Conservation (phyloP, 2,329 filamentous ascomycete genomes). For the Colletotrichum coccodes region DNA sequence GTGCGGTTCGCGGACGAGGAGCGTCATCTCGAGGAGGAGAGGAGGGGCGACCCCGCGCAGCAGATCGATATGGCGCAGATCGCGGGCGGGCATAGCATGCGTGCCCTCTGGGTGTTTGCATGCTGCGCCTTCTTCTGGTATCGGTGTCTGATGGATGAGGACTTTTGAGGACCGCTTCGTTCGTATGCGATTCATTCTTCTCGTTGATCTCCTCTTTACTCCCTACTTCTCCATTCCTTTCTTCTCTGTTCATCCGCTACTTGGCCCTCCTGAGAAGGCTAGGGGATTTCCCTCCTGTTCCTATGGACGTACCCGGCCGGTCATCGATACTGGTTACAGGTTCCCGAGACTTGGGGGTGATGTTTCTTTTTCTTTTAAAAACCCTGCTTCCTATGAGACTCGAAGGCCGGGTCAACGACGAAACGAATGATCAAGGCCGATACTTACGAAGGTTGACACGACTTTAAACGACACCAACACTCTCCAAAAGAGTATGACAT, state of each 20-base stretch:
- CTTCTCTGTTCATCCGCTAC: not conserved
- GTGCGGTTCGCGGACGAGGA: slow-evolving; percentile 26
- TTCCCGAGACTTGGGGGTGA: not conserved
- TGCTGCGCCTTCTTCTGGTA: slow-evolving; percentile 30
- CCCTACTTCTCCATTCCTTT: not conserved
- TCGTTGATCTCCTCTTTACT: not conserved
- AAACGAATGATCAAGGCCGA: not conserved
- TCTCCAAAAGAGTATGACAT: not conserved
- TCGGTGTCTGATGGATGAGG: slow-evolving; percentile 27
- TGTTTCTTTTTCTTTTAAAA: not conserved
- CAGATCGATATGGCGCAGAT: slow-evolving; percentile 18
- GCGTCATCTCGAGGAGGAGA: not conserved
- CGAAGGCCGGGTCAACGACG: not conserved
- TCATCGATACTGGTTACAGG: not conserved
- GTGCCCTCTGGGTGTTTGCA: slow-evolving; percentile 23
- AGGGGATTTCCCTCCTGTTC: not conserved
- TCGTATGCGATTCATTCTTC: too few species aligned
- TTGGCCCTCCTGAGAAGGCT: not conserved
- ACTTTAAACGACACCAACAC: not conserved
- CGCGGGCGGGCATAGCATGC: slow-evolving; percentile 9
- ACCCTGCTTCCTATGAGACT: not conserved
- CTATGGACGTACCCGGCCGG: not conserved
- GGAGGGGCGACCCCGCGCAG: not conserved
- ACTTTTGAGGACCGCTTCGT: slow-evolving; percentile 28
- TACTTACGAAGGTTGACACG: not conserved